A percentile compares a stretch with the other conserved stretches of the same genome.
Conservation (phyloP, 2,329 filamentous ascomycete species). For the Fusarium sp. region DNA sequence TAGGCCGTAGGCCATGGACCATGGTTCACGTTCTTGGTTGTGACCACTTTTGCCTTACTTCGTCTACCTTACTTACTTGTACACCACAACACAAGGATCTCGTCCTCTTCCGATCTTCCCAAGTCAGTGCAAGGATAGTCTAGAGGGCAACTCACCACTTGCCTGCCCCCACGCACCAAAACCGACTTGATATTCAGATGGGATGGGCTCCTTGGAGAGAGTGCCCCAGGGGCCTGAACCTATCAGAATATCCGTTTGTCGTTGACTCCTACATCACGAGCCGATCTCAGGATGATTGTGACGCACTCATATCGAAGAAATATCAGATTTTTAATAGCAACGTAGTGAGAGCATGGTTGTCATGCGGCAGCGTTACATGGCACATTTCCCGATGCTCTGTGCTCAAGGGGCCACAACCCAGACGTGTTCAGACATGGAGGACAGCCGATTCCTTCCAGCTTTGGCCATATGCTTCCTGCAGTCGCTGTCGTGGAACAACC, state of each 20-base stretch:
- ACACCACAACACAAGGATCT: slow-evolving; percentile 7
- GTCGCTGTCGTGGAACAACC: slow-evolving; percentile 24
- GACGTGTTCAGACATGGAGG: slow-evolving; percentile 1
- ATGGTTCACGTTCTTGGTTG: not conserved
- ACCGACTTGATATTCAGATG: slow-evolving; percentile 2
- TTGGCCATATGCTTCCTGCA: slow-evolving; percentile 2
- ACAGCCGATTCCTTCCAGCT: slow-evolving; percentile 2
- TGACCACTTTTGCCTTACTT: not conserved
- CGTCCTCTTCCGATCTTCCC: slow-evolving; percentile 20
- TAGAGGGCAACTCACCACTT: slow-evolving; percentile 10
- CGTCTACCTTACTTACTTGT: not conserved
- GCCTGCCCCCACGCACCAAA: slow-evolving; percentile 23
- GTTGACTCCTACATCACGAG: slow-evolving; percentile 4
- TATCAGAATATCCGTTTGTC: slow-evolving; percentile 10
- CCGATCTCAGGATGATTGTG: slow-evolving; percentile 13
- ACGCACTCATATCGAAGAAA: slow-evolving; percentile 9
- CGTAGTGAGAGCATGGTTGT: not conserved
- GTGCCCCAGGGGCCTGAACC: slow-evolving; percentile 7
- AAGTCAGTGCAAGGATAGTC: not conserved
- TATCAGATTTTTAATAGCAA: not conserved
- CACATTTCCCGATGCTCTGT: not conserved
- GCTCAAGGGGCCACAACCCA: not conserved
- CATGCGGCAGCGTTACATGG: not conserved
- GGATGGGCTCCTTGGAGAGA: not conserved
- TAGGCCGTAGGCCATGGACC: not conserved